A percentile compares a stretch with the other conserved stretches of the same genome.
phyloP scores from a whole-genome alignment of 345 rosid genomes.

The Pugionium dolabratum region DNA sequence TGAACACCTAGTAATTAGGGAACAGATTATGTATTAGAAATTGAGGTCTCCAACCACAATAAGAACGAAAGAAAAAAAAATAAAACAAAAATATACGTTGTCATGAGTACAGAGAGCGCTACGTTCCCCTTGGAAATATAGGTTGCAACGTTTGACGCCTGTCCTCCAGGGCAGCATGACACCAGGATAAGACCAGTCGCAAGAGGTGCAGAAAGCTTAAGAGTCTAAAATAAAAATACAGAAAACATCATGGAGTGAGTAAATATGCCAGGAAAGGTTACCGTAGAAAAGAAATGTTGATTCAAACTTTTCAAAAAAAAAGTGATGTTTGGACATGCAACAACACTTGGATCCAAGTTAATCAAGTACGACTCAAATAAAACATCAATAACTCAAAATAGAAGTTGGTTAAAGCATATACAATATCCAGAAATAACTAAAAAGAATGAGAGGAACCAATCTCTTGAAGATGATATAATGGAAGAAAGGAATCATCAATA shows the following conservation, averaged over 20 bases:
- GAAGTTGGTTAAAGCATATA: neutral
- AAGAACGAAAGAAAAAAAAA: conserved; percentile 24
- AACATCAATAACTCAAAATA: neutral
- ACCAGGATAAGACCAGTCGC: conserved; percentile 95
- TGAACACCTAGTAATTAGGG: conserved; percentile 65
- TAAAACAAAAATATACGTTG: conserved; percentile 58
- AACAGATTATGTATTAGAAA: neutral
- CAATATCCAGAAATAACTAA: neutral
- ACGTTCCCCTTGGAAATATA: conserved; percentile 95
- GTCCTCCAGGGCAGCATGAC: conserved; percentile 98
- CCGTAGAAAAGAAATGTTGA: neutral
- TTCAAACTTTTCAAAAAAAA: neutral
- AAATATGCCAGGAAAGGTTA: neutral
- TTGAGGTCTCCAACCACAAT: neutral
- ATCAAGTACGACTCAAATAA: neutral
- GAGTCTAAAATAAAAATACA: conserved; percentile 49
- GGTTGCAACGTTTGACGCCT: conserved; percentile 96
- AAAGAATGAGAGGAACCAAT: neutral
- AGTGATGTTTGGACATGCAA: neutral
- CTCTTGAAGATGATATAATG: neutral
- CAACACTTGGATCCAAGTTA: neutral
- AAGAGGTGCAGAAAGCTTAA: conserved; percentile 93
- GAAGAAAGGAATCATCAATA: neutral
- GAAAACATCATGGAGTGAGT: neutral
- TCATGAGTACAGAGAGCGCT: conserved; percentile 98